A percentile compares a stretch with the other conserved stretches of the same genome.
Conservation (phyloP, 768 basidiomycete species). For the Hebeloma cylindrosporum region DNA sequence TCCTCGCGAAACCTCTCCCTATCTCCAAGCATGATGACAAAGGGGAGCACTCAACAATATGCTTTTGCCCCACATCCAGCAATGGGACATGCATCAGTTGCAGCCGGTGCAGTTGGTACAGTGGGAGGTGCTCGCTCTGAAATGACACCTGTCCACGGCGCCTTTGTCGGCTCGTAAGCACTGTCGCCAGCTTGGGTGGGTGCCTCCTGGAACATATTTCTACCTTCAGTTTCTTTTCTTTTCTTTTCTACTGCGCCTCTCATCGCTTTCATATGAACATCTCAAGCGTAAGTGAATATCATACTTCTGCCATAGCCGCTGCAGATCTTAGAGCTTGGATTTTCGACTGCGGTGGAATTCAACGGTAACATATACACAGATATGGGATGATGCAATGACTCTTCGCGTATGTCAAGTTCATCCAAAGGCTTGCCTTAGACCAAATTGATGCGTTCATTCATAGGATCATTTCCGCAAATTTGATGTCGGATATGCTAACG, state of each 20-base stretch:
- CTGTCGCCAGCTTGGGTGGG: too few relatives aligned
- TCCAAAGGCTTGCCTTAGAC: background rate
- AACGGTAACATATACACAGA: constrained; percentile 82
- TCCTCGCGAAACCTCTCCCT: too few relatives aligned
- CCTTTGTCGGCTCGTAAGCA: too few relatives aligned
- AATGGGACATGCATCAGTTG: too few relatives aligned
- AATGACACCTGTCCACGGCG: too few relatives aligned
- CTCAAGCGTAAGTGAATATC: constrained; percentile 81
- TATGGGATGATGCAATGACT: constrained; percentile 75
- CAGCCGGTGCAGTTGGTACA: too few relatives aligned
- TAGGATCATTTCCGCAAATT: constrained; percentile 72
- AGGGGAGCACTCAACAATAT: too few relatives aligned
- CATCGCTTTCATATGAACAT: constrained; percentile 56
- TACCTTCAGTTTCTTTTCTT: constrained; percentile 39
- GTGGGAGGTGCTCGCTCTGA: too few relatives aligned
- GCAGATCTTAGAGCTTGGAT: constrained; percentile 88
- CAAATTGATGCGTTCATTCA: constrained; percentile 1
- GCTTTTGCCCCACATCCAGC: too few relatives aligned
- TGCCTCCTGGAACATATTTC: constrained; percentile 74
- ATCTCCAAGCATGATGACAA: too few relatives aligned
- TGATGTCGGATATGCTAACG: constrained; percentile 75
- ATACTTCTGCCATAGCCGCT: constrained; percentile 65
- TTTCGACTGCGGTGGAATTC: constrained; percentile 84
- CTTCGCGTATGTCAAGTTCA: constrained; percentile 56
- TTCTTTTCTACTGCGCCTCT: constrained; percentile 8